Conservation (phyloP, 306 rosid genomes). For the Castanea crenata region DNA sequence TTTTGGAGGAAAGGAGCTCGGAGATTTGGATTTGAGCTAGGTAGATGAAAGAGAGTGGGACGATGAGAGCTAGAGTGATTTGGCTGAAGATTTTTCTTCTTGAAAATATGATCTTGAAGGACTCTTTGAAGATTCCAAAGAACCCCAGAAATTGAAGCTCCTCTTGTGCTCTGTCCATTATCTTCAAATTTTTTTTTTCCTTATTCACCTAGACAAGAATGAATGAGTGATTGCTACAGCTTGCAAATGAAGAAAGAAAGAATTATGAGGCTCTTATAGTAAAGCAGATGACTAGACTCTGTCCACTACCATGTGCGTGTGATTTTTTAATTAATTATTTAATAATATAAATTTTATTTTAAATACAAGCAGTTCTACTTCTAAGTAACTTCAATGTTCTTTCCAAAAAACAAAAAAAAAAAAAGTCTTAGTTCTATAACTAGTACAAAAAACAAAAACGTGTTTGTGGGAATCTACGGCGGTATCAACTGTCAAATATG, state of each 20-base stretch:
- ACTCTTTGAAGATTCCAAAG: not conserved
- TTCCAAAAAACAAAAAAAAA: too few species aligned
- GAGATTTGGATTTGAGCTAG: not conserved
- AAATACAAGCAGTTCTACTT: too few species aligned
- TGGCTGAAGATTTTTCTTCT: not conserved
- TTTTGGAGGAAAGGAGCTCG: not conserved
- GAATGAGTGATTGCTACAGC: not conserved
- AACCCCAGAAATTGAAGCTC: not conserved
- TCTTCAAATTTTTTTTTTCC: not conserved
- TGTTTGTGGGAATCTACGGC: too few species aligned
- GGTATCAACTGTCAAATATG: too few species aligned
- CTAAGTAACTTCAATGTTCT: too few species aligned
- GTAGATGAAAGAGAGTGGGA: not conserved
- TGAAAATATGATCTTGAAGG: not conserved
- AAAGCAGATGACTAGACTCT: too few species aligned
- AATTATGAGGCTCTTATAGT: not conserved
- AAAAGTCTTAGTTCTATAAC: too few species aligned
- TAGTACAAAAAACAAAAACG: too few species aligned
- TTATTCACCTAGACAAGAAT: not conserved
- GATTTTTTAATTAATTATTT: too few species aligned
- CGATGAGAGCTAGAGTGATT: not conserved
- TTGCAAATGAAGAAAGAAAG: not conserved
- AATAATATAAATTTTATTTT: too few species aligned
- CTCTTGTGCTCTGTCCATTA: not conserved
- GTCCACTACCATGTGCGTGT: too few species aligned